These are phyloP conservation scores for Monsonia emarginata DNA, from an alignment of 441 rosid genomes.

Conservation along the genomic window DNA sequence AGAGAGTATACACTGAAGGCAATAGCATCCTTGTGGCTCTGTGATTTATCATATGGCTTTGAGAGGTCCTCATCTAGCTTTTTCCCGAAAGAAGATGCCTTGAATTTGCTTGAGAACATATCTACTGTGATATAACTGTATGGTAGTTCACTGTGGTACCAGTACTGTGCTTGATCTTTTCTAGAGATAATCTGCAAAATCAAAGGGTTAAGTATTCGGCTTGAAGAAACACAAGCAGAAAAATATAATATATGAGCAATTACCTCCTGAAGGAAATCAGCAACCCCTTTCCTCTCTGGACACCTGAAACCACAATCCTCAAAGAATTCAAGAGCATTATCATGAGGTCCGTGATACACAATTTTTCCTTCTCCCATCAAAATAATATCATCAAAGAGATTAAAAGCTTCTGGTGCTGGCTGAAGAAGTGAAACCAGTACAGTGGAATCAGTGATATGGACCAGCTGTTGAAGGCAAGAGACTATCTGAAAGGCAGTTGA, in stretches of 20 bases:
- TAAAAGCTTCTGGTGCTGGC: slow-evolving; percentile 53
- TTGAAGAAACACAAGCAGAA: neutral
- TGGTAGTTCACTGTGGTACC: slow-evolving; percentile 30
- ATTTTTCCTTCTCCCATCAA: slow-evolving; percentile 52
- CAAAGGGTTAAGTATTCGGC: neutral
- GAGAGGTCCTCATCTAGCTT: slow-evolving; percentile 31
- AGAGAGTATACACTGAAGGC: slow-evolving; percentile 26
- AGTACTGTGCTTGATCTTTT: slow-evolving; percentile 58
- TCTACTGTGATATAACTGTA: slow-evolving; percentile 32
- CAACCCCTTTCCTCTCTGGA: slow-evolving; percentile 55
- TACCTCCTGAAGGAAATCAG: slow-evolving; percentile 61
- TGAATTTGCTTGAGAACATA: slow-evolving; percentile 25
- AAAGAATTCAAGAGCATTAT: slow-evolving; percentile 34
- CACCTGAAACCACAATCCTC: slow-evolving; percentile 54
- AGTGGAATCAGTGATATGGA: slow-evolving; percentile 47
- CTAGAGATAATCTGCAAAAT: slow-evolving; percentile 42
- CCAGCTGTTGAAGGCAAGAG: slow-evolving; percentile 49
- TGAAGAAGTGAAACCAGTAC: slow-evolving; percentile 52
- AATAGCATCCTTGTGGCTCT: slow-evolving; percentile 34
- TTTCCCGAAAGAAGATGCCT: slow-evolving; percentile 23
- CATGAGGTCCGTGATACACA: slow-evolving; percentile 47
- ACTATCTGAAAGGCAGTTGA: slow-evolving; percentile 63
- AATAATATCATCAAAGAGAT: slow-evolving; percentile 57
- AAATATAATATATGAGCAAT: neutral
- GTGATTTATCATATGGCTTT: slow-evolving; percentile 25